Evolutionary conservation across 2,329 filamentous ascomycete species (phyloP).

Genomic region (Aquanectria penicillioides): DNA sequence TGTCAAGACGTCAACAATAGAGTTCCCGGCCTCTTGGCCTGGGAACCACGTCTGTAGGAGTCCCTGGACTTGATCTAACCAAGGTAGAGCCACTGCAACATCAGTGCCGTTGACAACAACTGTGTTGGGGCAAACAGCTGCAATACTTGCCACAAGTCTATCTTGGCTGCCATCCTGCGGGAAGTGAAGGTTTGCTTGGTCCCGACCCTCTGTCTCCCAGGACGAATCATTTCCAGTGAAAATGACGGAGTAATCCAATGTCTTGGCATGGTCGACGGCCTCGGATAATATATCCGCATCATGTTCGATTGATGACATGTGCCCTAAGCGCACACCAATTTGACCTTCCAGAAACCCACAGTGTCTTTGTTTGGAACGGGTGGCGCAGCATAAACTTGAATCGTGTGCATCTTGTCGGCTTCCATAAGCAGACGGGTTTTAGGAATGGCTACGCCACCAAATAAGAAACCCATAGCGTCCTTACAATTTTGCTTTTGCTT

Average conservation of each 20-base stretch:
- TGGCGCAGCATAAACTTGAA: conserved; percentile 41
- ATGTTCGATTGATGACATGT: conserved; percentile 42
- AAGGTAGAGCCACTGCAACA: conserved; percentile 36
- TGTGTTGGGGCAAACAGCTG: conserved; percentile 43
- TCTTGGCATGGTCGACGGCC: conserved; percentile 65
- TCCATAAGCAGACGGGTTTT: conserved; percentile 39
- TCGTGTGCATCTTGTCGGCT: conserved; percentile 38
- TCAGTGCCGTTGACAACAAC: conserved; percentile 3
- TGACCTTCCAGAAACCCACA: conserved; percentile 44
- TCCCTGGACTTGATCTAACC: not conserved
- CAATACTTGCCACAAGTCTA: conserved; percentile 40
- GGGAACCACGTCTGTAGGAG: conserved; percentile 4
- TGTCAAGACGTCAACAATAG: conserved; percentile 4
- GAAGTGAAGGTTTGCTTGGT: conserved; percentile 75
- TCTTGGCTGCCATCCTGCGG: conserved; percentile 64
- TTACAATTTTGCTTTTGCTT: conserved; percentile 40
- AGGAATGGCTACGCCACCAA: conserved; percentile 37
- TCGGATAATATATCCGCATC: conserved; percentile 50
- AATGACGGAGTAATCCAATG: conserved; percentile 66
- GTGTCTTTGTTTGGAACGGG: conserved; percentile 40
- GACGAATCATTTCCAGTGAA: conserved; percentile 66
- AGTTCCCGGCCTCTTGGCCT: conserved; percentile 9
- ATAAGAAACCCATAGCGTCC: conserved; percentile 45
- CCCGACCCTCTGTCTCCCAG: conserved; percentile 64
- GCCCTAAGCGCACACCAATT: conserved; percentile 42